Conservation (phyloP, 495 filamentous ascomycete species). For the Penicillium cosmopolitanum region DNA sequence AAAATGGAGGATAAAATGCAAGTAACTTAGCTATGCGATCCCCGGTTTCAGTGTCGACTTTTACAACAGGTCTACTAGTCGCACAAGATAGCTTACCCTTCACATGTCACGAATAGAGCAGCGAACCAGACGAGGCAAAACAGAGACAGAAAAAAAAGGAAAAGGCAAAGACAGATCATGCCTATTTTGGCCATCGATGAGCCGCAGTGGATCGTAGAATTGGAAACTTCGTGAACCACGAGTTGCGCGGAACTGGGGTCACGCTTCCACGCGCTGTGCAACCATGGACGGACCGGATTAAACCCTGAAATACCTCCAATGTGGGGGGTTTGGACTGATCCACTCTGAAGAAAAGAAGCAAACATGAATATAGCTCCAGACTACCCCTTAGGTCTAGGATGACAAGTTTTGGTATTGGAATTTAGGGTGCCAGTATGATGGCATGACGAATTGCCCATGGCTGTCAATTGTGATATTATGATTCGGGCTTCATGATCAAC, state of each 20-base stretch:
- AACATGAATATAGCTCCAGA: neutral
- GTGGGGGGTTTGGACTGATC: neutral
- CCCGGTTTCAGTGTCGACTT: neutral
- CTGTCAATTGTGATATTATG: slow-evolving; percentile 14
- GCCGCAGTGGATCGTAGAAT: slow-evolving; percentile 20
- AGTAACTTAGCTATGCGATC: neutral
- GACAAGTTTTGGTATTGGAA: neutral
- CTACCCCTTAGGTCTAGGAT: neutral
- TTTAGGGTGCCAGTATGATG: neutral
- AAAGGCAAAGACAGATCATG: slow-evolving; percentile 4
- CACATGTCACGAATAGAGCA: neutral
- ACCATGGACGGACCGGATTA: slow-evolving; percentile 11
- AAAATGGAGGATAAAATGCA: neutral
- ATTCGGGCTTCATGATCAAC: slow-evolving; percentile 20
- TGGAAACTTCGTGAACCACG: slow-evolving; percentile 24
- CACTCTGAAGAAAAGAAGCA: neutral
- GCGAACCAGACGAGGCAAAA: slow-evolving; percentile 7
- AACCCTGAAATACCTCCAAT: slow-evolving; percentile 3
- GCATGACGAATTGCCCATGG: neutral
- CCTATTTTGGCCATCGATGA: slow-evolving; percentile 13
- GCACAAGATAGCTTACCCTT: neutral
- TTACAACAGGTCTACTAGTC: slow-evolving; percentile 1
- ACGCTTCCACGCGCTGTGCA: slow-evolving; percentile 31
- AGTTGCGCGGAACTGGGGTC: slow-evolving; percentile 33
- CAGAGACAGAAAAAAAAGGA: neutral